Conservation (phyloP, 75 land plant species). For the Pinus taeda region DNA sequence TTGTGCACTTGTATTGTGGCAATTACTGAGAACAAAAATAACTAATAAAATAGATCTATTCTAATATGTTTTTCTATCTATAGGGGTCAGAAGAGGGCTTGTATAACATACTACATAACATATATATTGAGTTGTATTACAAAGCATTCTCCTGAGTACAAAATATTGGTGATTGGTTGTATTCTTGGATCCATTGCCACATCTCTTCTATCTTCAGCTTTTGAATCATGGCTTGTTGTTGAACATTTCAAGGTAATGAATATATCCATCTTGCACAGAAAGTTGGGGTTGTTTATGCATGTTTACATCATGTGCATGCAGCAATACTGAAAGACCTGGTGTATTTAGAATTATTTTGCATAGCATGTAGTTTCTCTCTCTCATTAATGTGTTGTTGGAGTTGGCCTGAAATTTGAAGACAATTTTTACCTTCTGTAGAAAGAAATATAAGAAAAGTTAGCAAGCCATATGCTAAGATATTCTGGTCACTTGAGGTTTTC, state of each 20-base stretch:
- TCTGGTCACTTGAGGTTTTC: not conserved
- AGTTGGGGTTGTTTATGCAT: not conserved
- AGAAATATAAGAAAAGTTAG: not conserved
- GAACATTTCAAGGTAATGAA: slow-evolving; percentile 85
- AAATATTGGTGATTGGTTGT: slow-evolving; percentile 85
- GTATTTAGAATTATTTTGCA: not conserved
- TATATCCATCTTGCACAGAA: not conserved
- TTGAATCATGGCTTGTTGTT: slow-evolving; percentile 99
- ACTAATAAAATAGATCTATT: not conserved
- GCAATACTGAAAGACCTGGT: not conserved
- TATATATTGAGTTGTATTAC: slow-evolving; percentile 95
- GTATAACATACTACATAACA: slow-evolving; percentile 89
- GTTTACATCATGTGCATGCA: not conserved
- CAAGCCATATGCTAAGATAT: not conserved
- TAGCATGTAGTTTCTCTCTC: not conserved
- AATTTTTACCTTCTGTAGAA: not conserved
- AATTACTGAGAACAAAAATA: not conserved
- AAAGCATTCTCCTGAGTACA: slow-evolving; percentile 88
- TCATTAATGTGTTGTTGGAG: not conserved
- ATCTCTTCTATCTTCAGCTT: slow-evolving; percentile 92
- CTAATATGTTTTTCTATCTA: slow-evolving; percentile 1
- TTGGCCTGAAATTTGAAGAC: not conserved
- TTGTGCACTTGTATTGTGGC: not conserved
- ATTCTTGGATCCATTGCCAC: slow-evolving; percentile 95
- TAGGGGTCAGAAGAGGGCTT: slow-evolving; percentile 95